Evolutionary conservation across 345 rosid genomes (phyloP).

Genomic region (Gossypium mustelinum): DNA sequence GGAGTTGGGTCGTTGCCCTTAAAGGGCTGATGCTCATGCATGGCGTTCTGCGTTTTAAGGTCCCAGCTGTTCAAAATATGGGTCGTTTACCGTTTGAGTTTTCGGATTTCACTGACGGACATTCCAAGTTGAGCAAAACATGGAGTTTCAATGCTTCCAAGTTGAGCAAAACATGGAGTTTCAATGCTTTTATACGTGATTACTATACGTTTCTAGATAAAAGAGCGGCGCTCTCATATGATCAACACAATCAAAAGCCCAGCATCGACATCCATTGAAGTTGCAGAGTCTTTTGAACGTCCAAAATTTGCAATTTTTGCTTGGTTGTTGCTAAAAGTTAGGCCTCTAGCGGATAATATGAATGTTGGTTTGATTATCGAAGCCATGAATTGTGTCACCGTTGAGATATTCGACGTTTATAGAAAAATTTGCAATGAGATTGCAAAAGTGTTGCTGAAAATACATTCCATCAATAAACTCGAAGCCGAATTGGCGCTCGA

Average conservation of each 20-base stretch:
- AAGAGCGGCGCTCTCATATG: slow-evolving; percentile 30
- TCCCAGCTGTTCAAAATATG: slow-evolving; percentile 37
- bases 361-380: slow-evolving; percentile 43
- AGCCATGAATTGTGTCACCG: slow-evolving; percentile 68
- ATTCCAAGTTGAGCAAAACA: slow-evolving; percentile 21
- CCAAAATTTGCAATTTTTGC: slow-evolving; percentile 43
- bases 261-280: slow-evolving; percentile 26
- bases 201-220: slow-evolving; percentile 70
- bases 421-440: slow-evolving; percentile 52
- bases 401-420: slow-evolving; percentile 57
- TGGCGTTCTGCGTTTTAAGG: slow-evolving; percentile 66
- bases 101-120: slow-evolving; percentile 47
- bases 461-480: slow-evolving; percentile 29
- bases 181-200: slow-evolving; percentile 45
- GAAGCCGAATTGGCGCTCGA: slow-evolving; percentile 50
- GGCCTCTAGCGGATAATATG: slow-evolving; percentile 47
- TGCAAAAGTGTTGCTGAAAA: slow-evolving; percentile 37
- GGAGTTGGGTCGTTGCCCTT: slow-evolving; percentile 70
- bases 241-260: background rate
- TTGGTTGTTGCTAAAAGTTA: slow-evolving; percentile 62
- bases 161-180: slow-evolving; percentile 37
- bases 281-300: slow-evolving; percentile 39
- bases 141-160: slow-evolving; percentile 45
- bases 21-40: slow-evolving; percentile 76
- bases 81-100: slow-evolving; percentile 69